Evolutionary conservation across 2,329 filamentous ascomycete genomes (phyloP), one percentile per base, ranked within the genome.

Genomic region (Anthostomella pinea): DNA sequence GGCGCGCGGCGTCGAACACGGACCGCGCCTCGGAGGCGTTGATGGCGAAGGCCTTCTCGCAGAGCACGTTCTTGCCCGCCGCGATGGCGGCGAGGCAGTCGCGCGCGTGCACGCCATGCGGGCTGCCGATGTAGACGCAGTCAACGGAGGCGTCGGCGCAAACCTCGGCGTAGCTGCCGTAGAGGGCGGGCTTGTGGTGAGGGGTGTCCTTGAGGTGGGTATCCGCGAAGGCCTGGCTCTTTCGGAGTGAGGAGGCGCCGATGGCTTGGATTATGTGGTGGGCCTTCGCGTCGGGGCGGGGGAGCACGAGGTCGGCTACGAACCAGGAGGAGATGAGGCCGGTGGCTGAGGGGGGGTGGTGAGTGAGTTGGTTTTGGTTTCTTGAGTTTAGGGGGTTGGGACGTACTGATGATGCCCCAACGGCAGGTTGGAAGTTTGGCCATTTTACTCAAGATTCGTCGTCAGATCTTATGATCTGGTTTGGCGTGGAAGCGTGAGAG

Each of bases 321-420:
- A 71, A 70, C 66, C 66, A 70, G 9, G 61, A 65, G 2, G 66
- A 66, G 31, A 72, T 70, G 29, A 64, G 50, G 11, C 68, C 68
- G 1, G 66, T 69, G 24, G 61, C 64, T 45, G 9, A n/a, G n/a
- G n/a, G n/a, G n/a, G n/a, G n/a, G n/a, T n/a, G n/a, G n/a, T n/a
- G n/a, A n/a, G n/a, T n/a, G n/a, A n/a, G n/a, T n/a, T n/a, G n/a
- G n/a, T n/a, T n/a, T n/a, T n/a, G n/a, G n/a, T n/a, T 34, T 19
- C 8, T 15, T 30, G 17, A 2, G 10, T 21, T 19, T 11, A 3
- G 8, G 17, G 8, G 9, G n/a, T 30, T 30, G 6, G 6, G 7
- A 6, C 14, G 2, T 4, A 30, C 5, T 16, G 11, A 17, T 16
- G 27, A 15, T 30, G 2, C n/a, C 6, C n/a, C n/a, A n/a, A 4